phyloP scores from a whole-genome alignment of 148 eudicot genomes.

The Chenopodium berlandieri region DNA sequence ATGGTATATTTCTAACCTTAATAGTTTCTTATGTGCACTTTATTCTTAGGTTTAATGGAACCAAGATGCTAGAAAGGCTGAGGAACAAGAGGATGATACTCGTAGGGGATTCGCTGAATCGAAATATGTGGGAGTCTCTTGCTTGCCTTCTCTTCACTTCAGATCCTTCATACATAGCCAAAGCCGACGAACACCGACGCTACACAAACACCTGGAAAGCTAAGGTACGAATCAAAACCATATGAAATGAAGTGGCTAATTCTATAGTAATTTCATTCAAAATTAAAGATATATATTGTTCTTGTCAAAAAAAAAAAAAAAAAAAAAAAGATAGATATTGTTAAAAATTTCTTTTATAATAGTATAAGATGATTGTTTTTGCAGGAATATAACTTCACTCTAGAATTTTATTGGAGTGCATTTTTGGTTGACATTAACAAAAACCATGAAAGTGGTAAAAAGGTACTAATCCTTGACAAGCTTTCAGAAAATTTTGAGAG shows the following conservation, averaged over 20 bases:
- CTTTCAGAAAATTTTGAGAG: conserved; percentile 17
- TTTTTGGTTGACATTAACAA: conserved; percentile 34
- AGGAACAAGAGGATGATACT: conserved; percentile 41
- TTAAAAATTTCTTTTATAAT: too few relatives aligned
- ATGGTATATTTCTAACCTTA: too few relatives aligned
- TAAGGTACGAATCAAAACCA: conserved; percentile 19
- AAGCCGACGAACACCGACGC: background rate
- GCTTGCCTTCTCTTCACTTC: conserved; percentile 41
- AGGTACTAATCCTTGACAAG: conserved; percentile 37
- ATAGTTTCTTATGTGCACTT: too few relatives aligned
- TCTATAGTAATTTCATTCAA: too few relatives aligned
- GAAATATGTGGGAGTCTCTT: conserved; percentile 45
- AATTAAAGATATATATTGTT: too few relatives aligned
- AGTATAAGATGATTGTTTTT: background rate
- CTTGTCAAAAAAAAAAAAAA: too few relatives aligned
- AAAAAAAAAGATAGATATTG: too few relatives aligned
- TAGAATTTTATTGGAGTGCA: conserved; percentile 53
- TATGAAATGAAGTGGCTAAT: too few relatives aligned
- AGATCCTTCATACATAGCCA: background rate
- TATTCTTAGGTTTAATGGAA: conserved; percentile 36
- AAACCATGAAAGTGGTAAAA: conserved; percentile 29
- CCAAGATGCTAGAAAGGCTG: conserved; percentile 35
- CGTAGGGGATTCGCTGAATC: conserved; percentile 41
- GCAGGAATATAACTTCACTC: conserved; percentile 47
- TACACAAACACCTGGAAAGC: conserved; percentile 16